Base-by-base conservation (phyloP, 2,329 filamentous ascomycete species). In the Fusarium transvaalense region DNA sequence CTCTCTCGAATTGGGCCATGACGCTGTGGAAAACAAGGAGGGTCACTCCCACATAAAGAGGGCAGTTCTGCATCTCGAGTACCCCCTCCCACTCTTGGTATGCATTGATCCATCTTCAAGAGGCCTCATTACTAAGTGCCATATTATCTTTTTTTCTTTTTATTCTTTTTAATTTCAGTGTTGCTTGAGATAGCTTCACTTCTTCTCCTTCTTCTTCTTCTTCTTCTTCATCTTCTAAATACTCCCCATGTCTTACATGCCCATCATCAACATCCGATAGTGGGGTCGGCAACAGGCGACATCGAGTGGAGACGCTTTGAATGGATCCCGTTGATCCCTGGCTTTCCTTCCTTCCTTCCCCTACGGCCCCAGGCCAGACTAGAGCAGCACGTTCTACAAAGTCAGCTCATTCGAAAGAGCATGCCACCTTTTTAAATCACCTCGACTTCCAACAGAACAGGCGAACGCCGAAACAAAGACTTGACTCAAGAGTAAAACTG, bases 281-380 rank as follows among this genome's bases (percentile, higher is more conserved):
- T 75, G 73, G 72, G 71, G 73, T 71, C 68, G 68, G 65, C 45
- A 75, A 73, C 73, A 75, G 72, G 71, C 71, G 69, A 75, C 69
- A 57, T 56, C 52, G 29, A 68, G 73, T 75, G 72, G 72, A 71
- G 61, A 61, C 66, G 51, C 32, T 45, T 29, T 59, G 53, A 42
- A 72, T 64, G 66, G 70, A 72, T 61, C 66, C 71, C 54, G 63
- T 68, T 54, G 53, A 69, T 69, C 66, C 61, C 61, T 64, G 61
- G 41, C 53, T 39, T 19, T 14, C 25, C 29, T 32, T 34, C 25
- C 29, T 32, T 34, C 42, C 13, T 15, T 45, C 23, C 25, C 46
- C 43, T 53, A 42, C 17, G 17, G 25, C 23, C 15, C 25, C 27
- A 31, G 12, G 4, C 19, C 27, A 21, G 43, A 60, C 45, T 51